Evolutionary conservation across 2,329 filamentous ascomycete species (phyloP).

Genomic region (Cryphonectria carpinicola): DNA sequence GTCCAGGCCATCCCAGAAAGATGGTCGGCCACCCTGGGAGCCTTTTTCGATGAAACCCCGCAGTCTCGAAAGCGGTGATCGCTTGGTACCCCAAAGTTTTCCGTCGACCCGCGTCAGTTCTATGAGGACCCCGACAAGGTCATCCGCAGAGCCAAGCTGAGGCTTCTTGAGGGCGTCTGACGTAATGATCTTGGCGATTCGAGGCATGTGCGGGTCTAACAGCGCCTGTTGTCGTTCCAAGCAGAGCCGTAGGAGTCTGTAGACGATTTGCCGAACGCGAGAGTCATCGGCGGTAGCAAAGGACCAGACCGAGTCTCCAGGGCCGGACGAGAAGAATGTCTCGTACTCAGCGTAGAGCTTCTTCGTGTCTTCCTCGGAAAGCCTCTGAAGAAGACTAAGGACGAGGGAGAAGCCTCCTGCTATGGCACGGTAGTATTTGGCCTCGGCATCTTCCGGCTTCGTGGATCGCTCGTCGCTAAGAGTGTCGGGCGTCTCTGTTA

Average conservation of each 20-base stretch:
- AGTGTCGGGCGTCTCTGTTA: slow-evolving; percentile 78
- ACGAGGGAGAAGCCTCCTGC: slow-evolving; percentile 60
- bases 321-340: slow-evolving; percentile 61
- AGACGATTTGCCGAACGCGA: slow-evolving; percentile 54
- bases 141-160: slow-evolving; percentile 74
- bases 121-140: slow-evolving; percentile 70
- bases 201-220: slow-evolving; percentile 53
- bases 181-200: slow-evolving; percentile 65
- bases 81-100: slow-evolving; percentile 75
- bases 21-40: slow-evolving; percentile 73
- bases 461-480: slow-evolving; percentile 89
- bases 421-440: slow-evolving; percentile 81
- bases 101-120: slow-evolving; percentile 68
- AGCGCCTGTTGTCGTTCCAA: slow-evolving; percentile 51
- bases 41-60: slow-evolving; percentile 78
- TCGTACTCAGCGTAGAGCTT: slow-evolving; percentile 67
- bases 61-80: slow-evolving; percentile 60
- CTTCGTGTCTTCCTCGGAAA: slow-evolving; percentile 56
- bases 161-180: slow-evolving; percentile 72
- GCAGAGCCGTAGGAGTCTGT: slow-evolving; percentile 54
- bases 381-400: slow-evolving; percentile 54
- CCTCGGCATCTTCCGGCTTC: slow-evolving; percentile 79
- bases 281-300: slow-evolving; percentile 66
- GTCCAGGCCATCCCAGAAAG: slow-evolving; percentile 74
- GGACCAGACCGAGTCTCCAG: slow-evolving; percentile 65